phyloP scores from a whole-genome alignment of 2,329 filamentous ascomycete genomes.

The Penicillium sp. region DNA sequence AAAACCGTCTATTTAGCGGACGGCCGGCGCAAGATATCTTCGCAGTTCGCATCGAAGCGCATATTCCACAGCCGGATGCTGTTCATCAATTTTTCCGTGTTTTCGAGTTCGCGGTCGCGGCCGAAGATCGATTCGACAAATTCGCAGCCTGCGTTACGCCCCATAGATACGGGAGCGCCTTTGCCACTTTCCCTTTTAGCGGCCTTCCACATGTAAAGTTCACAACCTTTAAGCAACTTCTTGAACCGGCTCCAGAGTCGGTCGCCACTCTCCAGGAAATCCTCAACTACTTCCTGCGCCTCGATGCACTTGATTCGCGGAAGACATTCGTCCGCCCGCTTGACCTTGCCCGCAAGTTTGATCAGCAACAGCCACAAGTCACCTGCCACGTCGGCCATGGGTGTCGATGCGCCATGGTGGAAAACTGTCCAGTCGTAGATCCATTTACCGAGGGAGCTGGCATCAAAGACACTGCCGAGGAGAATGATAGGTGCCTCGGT shows the following conservation, averaged over 20 bases:
- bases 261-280: constrained; percentile 87
- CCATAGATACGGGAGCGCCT: constrained; percentile 67
- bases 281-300: constrained; percentile 77
- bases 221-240: constrained; percentile 83
- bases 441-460: constrained; percentile 97
- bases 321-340: constrained; percentile 79
- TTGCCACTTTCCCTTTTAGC: constrained; percentile 70
- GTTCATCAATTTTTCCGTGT: constrained; percentile 91
- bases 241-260: constrained; percentile 82
- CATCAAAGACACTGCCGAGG: constrained; percentile 92
- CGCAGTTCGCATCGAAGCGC: constrained; percentile 94
- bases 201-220: constrained; percentile 91
- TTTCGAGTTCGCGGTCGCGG: constrained; percentile 81
- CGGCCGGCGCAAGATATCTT: constrained; percentile 72
- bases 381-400: constrained; percentile 86
- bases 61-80: constrained; percentile 85
- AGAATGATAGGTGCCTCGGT: constrained; percentile 91
- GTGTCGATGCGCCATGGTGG: constrained; percentile 75
- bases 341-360: constrained; percentile 89
- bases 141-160: constrained; percentile 88
- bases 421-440: constrained; percentile 99
- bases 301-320: constrained; percentile 70
- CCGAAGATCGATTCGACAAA: constrained; percentile 97
- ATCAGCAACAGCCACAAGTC: constrained; percentile 95
- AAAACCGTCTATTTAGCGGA: constrained; percentile 33